Evolutionary conservation across 208 protist species (phyloP), one percentile per base, ranked within the genome.

Genomic region (Crithidia expoeki): DNA sequence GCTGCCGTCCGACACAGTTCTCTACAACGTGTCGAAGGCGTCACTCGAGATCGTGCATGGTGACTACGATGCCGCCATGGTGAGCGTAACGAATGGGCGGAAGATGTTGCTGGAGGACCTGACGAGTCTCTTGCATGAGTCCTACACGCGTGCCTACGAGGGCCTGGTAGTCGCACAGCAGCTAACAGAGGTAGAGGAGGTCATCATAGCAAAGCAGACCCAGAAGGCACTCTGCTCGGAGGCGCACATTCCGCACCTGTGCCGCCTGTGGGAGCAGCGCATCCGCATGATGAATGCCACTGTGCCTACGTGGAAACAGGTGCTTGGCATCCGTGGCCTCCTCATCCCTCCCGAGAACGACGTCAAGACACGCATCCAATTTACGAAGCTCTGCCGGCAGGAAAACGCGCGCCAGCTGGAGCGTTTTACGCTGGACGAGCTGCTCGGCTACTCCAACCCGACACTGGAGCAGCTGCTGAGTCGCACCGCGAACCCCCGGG

Each of bases 131-230:
- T 77, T 96, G 57, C 84, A 94, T 63, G 89, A 97, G 76, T 95
- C 92, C 4, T 95, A 97, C 67, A 78, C 75, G 17, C 83, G 90
- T 14, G 88, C 90, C 14, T 99, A 99, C 83, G 84, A 96, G 5
- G 80, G 85, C 3, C 80, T 99, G 28, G 97, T 99, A 6, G 71
- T 89, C 16, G 90, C 98, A 49, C 98, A 99, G 79, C 96, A 99
- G 76, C 81, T 99, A 1, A 91, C 94, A 0, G 98, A 99, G 80
- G 74, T 99, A 32, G 98, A 99, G 85, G 98, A 99, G 87, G 88
- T 99, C 11, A 83, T 99, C 21, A 64, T 83, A 27, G 98, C 97
- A 47, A 88, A 88, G 76, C 76, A 76, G 32, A 75, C 74, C 42
- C 63, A 86, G 51, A 70, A 69, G 55, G 62, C 49, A 14, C 94